These are phyloP conservation scores for Murraya koenigii DNA, from an alignment of 345 rosid genomes.

Conservation along the genomic window DNA sequence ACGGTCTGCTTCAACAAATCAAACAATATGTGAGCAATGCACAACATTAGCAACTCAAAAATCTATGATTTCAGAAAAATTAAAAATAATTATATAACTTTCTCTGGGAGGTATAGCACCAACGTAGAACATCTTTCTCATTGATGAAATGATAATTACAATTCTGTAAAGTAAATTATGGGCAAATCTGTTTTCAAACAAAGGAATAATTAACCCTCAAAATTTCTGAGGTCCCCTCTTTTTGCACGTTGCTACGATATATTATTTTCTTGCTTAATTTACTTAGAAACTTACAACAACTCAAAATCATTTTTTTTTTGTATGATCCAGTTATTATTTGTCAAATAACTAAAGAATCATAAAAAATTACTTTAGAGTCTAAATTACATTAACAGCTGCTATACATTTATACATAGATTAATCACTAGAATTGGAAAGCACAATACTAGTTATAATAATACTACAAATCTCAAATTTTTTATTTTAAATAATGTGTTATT, in stretches of 20 bases:
- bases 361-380: too few relatives aligned
- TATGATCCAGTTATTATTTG: too few relatives aligned
- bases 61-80: neutral
- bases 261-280: too few relatives aligned
- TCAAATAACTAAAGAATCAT: too few relatives aligned
- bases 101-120: neutral
- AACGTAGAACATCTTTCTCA: neutral
- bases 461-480: too few relatives aligned
- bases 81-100: neutral
- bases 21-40: neutral
- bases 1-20: constrained; percentile 7
- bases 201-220: neutral
- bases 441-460: too few relatives aligned
- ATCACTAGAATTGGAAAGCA: too few relatives aligned
- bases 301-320: too few relatives aligned
- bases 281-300: too few relatives aligned
- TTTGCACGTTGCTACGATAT: neutral
- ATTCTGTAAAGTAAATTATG: neutral
- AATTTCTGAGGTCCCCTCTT: neutral
- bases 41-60: neutral
- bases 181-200: neutral
- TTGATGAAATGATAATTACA: neutral
- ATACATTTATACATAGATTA: too few relatives aligned
- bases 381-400: too few relatives aligned
- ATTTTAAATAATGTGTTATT: too few relatives aligned